Evolutionary conservation across 2,329 filamentous ascomycete genomes (phyloP), one percentile per base, ranked within the genome.

Genomic region (Xylariaceae sp.): DNA sequence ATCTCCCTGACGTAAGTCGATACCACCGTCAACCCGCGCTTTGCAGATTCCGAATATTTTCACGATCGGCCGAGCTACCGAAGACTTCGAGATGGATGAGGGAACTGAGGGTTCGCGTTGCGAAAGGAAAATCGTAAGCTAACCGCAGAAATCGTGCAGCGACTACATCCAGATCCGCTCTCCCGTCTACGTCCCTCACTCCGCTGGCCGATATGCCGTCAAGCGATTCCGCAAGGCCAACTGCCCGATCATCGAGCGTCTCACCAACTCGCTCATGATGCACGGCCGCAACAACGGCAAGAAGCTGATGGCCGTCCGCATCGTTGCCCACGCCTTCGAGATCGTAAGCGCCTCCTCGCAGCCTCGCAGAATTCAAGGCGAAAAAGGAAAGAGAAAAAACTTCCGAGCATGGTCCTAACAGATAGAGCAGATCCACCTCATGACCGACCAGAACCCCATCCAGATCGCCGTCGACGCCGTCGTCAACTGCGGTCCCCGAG

Each of bases 261-360:
- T 98, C 59, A 98, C 92, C 79, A 98, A 98, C 85, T 96, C 92
- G 42, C 83, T 98, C 67, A 98, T 98, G 93, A 96, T 96, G 90
- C 94, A 98, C 83, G 92, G 92, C 72, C 92, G 92, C 74, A 98
- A 98, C 86, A 98, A 95, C 85, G 92, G 92, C 72, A 98, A 98
- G 85, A 98, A 98, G 87, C 82, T 96, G 65, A 95, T 94, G 89
- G 93, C 92, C 64, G 90, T 96, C 68, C 88, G 92, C 72, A 98
- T 98, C 57, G 89, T 98, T 60, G 89, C 89, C 56, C 92, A 98
- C 78, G 72, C 90, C 59, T 98, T 98, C 72, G 93, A 98, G 79
- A 98, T 98, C 67, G 90, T 95, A 83, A 68, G 86, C 83, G 49
- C 32, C 13, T 35, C 36, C 36, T n/a, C n/a, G n/a, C n/a, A n/a